Evolutionary conservation across 495 filamentous ascomycete species (phyloP).

Genomic region (Apiosordaria backusii): DNA sequence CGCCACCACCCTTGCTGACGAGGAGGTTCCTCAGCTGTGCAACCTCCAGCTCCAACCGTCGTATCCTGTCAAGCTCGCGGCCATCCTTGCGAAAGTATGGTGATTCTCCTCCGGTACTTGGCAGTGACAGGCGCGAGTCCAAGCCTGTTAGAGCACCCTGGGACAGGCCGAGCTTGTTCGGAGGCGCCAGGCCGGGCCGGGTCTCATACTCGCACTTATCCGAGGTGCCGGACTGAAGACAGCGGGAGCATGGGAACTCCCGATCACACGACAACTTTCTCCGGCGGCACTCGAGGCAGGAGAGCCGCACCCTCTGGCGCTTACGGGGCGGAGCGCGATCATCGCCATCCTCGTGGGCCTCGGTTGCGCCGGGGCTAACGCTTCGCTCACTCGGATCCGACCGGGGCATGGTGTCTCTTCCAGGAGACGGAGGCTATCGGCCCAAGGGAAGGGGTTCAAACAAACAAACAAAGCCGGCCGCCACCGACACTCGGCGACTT

Average conservation of each 20-base stretch:
- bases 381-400: slow-evolving; percentile 31
- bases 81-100: slow-evolving; percentile 31
- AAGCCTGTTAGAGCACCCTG: slow-evolving; percentile 32
- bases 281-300: slow-evolving; percentile 49
- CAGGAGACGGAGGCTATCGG: slow-evolving; percentile 18
- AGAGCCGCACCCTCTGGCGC: slow-evolving; percentile 47
- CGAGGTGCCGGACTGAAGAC: slow-evolving; percentile 48
- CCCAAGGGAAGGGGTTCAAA: not conserved
- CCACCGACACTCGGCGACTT: not conserved
- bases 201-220: slow-evolving; percentile 51
- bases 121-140: slow-evolving; percentile 34
- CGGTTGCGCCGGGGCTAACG: slow-evolving; percentile 19
- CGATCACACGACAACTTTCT: slow-evolving; percentile 51
- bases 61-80: slow-evolving; percentile 46
- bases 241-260: slow-evolving; percentile 50
- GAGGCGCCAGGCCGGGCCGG: slow-evolving; percentile 40
- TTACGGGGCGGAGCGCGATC: slow-evolving; percentile 41
- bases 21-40: slow-evolving; percentile 44
- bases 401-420: slow-evolving; percentile 15
- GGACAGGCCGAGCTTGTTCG: slow-evolving; percentile 37
- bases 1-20: slow-evolving; percentile 26
- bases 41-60: slow-evolving; percentile 48
- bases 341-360: slow-evolving; percentile 26
- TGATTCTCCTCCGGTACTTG: slow-evolving; percentile 28
- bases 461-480: not conserved